Evolutionary conservation across 179 eudicot species (phyloP).

Genomic region (Beta lomatogona): DNA sequence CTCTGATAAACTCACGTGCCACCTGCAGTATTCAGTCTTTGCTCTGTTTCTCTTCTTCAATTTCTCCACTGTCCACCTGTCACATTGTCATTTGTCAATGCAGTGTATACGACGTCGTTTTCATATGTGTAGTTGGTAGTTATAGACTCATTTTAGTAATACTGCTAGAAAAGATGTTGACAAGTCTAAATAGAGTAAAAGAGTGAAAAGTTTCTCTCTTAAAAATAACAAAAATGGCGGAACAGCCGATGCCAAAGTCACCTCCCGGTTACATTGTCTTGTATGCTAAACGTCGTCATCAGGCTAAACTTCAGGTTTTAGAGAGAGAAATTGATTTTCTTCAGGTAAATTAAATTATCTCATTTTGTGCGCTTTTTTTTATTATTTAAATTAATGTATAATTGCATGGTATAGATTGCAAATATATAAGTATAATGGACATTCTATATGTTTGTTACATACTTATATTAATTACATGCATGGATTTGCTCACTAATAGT

Average conservation of each 20-base stretch:
- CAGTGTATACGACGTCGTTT: constrained; percentile 3
- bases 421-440: no score
- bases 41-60: constrained; percentile 4
- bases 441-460: no score
- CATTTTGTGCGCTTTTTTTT: no score
- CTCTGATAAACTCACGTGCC: constrained; percentile 15
- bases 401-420: no score
- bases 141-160: no score
- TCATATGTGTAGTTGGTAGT: neutral
- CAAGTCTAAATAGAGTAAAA: neutral
- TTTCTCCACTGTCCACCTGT: neutral
- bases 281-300: constrained; percentile 40
- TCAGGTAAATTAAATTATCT: constrained; percentile 34
- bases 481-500: no score
- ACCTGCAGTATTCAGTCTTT: neutral
- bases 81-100: constrained; percentile 8
- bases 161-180: neutral
- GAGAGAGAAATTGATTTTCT: constrained; percentile 45
- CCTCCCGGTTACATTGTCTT: constrained; percentile 35
- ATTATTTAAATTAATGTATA: no score
- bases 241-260: constrained; percentile 44
- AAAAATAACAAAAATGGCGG: constrained; percentile 23
- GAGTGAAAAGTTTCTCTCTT: neutral
- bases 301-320: constrained; percentile 42
- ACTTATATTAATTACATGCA: no score